These are phyloP conservation scores for Psilocybe cyanescens DNA, from an alignment of 768 basidiomycete genomes.

Conservation along the genomic window DNA sequence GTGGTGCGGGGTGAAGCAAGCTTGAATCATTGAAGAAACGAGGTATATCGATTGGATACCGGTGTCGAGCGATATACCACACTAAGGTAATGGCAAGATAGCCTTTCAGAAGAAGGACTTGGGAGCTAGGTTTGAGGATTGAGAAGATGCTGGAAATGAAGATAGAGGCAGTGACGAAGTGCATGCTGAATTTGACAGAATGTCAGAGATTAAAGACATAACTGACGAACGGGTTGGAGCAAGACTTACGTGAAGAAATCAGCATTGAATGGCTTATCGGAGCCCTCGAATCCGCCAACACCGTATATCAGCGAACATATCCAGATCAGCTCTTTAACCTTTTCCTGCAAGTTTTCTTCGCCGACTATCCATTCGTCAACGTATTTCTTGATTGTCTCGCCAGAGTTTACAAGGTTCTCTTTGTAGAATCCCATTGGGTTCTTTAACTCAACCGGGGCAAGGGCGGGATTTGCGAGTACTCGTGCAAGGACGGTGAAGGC, in stretches of 20 bases:
- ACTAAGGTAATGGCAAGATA: slow-evolving; percentile 57
- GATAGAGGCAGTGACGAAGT: slow-evolving; percentile 65
- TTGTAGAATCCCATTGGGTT: slow-evolving; percentile 29
- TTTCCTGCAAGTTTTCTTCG: slow-evolving; percentile 39
- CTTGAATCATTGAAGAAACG: slow-evolving; percentile 41
- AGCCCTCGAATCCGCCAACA: slow-evolving; percentile 49
- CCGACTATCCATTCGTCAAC: slow-evolving; percentile 45
- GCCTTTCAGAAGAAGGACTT: slow-evolving; percentile 56
- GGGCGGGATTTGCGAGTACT: slow-evolving; percentile 49
- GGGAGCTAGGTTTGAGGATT: slow-evolving; percentile 42
- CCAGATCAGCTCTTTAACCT: slow-evolving; percentile 70
- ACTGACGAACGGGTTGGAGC: background rate
- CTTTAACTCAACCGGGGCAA: slow-evolving; percentile 18
- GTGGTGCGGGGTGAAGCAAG: background rate
- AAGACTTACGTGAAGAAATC: slow-evolving; percentile 64
- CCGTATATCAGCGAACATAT: slow-evolving; percentile 57
- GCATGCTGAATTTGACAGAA: slow-evolving; percentile 46
- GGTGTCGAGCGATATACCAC: slow-evolving; percentile 63
- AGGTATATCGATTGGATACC: slow-evolving; percentile 50
- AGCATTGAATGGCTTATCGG: slow-evolving; percentile 43
- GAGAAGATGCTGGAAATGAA: slow-evolving; percentile 56
- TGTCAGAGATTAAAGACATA: background rate
- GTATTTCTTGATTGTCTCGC: slow-evolving; percentile 43
- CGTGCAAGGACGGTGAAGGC: slow-evolving; percentile 43
- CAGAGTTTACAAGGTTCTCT: slow-evolving; percentile 37